Percentiles rank a stretch among this genome's conserved stretches.
Conservation (phyloP, 352 stramenopile species). For the Phytopythium delawarense region DNA sequence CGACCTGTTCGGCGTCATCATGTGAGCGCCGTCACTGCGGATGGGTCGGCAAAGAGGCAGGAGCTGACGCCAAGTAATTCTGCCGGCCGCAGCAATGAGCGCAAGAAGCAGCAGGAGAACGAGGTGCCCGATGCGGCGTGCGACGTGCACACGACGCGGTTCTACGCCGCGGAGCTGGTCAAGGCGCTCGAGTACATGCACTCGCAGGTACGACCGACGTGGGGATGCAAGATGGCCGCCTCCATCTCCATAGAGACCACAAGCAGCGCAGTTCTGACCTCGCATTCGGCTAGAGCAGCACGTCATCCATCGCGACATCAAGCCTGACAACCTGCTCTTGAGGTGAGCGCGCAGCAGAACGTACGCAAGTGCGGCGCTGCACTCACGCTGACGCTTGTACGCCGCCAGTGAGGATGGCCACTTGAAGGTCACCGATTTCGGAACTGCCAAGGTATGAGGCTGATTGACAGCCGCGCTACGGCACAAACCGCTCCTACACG, state of each 20-base stretch:
- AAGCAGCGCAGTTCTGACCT: constrained; percentile 2
- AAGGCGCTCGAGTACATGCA: constrained; percentile 95
- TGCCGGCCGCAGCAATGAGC: constrained; percentile 26
- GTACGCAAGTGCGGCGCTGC: not conserved
- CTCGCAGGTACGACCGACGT: constrained; percentile 47
- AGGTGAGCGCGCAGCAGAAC: constrained; percentile 14
- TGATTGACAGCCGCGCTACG: not conserved
- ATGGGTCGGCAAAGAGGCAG: not conserved
- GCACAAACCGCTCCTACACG: not conserved
- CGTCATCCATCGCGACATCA: constrained; percentile 96
- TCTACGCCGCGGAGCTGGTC: constrained; percentile 92
- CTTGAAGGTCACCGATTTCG: constrained; percentile 90
- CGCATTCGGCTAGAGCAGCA: constrained; percentile 41
- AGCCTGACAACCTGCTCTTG: constrained; percentile 89
- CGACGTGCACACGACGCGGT: constrained; percentile 77
- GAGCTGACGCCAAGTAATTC: not conserved
- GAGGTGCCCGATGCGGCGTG: constrained; percentile 61
- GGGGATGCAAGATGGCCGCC: not conserved
- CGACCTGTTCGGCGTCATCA: constrained; percentile 78
- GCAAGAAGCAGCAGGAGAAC: constrained; percentile 48
- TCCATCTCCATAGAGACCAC: not conserved
- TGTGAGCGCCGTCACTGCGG: constrained; percentile 19
- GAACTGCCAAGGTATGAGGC: constrained; percentile 65
- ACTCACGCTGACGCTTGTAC: not conserved
- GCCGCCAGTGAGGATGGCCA: constrained; percentile 57